Conservation (phyloP, 2,329 filamentous ascomycete genomes). For the Trichoderma sp. region DNA sequence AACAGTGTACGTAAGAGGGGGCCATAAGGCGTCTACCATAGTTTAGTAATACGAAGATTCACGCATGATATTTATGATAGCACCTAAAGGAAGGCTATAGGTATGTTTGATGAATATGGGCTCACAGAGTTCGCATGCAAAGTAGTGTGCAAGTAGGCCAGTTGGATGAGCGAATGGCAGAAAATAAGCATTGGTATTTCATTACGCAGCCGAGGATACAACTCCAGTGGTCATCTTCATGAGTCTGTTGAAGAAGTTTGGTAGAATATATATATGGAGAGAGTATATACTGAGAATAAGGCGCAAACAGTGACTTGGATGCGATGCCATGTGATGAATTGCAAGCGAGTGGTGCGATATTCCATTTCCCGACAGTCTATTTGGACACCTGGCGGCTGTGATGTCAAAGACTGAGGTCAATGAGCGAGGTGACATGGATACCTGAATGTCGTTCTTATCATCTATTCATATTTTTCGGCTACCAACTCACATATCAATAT, state of each 20-base stretch:
- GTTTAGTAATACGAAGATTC: neutral
- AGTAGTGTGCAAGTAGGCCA: neutral
- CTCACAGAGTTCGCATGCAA: neutral
- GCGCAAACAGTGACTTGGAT: neutral
- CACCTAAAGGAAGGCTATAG: neutral
- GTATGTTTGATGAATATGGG: neutral
- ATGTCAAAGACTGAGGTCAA: neutral
- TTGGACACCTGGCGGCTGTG: neutral
- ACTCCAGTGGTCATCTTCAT: neutral
- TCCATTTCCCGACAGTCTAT: neutral
- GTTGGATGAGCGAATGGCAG: neutral
- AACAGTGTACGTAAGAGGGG: neutral
- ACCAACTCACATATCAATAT: too few relatives aligned
- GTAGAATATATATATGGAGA: too few relatives aligned
- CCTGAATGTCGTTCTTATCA: neutral
- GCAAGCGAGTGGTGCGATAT: neutral
- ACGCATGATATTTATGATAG: neutral
- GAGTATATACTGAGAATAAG: neutral
- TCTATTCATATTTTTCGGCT: too few relatives aligned
- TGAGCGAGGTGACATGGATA: neutral
- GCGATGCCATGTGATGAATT: too few relatives aligned
- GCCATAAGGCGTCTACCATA: neutral
- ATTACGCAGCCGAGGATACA: neutral
- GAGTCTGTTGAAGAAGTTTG: too few relatives aligned
- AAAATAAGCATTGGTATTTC: neutral